phyloP scores from a whole-genome alignment of 352 stramenopile species.

The Phytophthora pluvialis region DNA sequence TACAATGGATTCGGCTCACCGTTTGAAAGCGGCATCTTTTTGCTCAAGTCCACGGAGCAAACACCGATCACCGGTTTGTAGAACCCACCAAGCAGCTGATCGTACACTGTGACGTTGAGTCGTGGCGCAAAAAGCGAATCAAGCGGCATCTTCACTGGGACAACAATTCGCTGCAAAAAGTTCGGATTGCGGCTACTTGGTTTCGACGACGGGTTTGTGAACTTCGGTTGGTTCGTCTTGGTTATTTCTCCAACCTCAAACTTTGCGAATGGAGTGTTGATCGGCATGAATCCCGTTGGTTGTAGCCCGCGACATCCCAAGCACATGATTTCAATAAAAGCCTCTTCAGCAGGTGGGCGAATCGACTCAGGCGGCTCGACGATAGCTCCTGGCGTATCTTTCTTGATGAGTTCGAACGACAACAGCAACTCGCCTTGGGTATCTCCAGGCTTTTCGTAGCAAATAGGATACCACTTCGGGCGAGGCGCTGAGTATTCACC shows the following conservation, averaged over 20 bases:
- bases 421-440: conserved; percentile 81
- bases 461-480: conserved; percentile 80
- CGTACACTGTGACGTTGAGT: conserved; percentile 87
- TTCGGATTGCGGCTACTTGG: conserved; percentile 87
- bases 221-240: conserved; percentile 63
- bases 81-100: conserved; percentile 85
- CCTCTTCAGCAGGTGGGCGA: conserved; percentile 61
- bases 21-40: conserved; percentile 78
- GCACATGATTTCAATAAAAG: conserved; percentile 83
- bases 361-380: conserved; percentile 71
- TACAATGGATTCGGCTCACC: conserved; percentile 68
- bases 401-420: conserved; percentile 79
- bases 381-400: conserved; percentile 61
- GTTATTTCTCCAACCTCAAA: conserved; percentile 83
- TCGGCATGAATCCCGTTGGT: conserved; percentile 81
- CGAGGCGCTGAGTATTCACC: conserved; percentile 61
- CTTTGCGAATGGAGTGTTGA: conserved; percentile 86
- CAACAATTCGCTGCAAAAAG: conserved; percentile 86
- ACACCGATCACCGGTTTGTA: conserved; percentile 84
- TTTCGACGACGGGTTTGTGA: conserved; percentile 80
- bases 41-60: conserved; percentile 72
- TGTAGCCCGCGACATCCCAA: conserved; percentile 79
- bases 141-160: conserved; percentile 84
- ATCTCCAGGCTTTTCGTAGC: conserved; percentile 59
- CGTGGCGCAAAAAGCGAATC: conserved; percentile 87